Evolutionary conservation across 176 grass and related monocot species (phyloP), one percentile per base, ranked within the genome.

Genomic region (Zea luxurians): DNA sequence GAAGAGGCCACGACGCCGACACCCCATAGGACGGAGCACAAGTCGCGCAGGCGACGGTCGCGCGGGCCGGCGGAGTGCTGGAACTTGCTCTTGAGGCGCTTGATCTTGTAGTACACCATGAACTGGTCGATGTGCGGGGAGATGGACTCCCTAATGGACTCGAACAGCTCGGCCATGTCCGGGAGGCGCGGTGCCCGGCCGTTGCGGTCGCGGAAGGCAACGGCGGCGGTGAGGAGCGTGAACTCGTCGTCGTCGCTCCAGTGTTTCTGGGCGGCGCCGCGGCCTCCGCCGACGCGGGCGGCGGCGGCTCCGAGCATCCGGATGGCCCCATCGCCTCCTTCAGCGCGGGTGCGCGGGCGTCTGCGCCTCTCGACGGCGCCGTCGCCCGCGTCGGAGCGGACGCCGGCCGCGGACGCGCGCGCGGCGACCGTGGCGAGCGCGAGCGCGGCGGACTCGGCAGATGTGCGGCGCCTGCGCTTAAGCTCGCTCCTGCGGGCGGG

Each of bases 161-260:
- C 74, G 48, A 81, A 82, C 10, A 90, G 59, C 70, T 78, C 74
- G 18, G 12, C 49, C 78, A 86, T 90, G 37, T 85, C 83, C 1
- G 88, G 83, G 64, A 71, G 79, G 66, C 84, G 66, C 20, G 63
- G 92, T 45, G 55, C 58, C 9, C 17, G 70, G 2, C 92, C 92
- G 43, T 71, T 79, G 58, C 86, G 86, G 47, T 66, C 77, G 70
- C 89, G 89, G 87, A 87, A 91, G 44, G 81, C 89, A 2, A 54
- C 73, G 18, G 89, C 92, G 0, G 74, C 86, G 67, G 52, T 64
- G 70, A 94, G 89, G 46, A 94, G 89, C 21, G 77, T 84, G 7
- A 87, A 55, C 80, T 89, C 89, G 64, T 94, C 92, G 11, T 69
- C 62, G 62, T 89, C 84, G 68, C 49, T 84, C 92, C 92, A 94